phyloP scores from a whole-genome alignment of 345 rosid species.

The Salix dunnii region DNA sequence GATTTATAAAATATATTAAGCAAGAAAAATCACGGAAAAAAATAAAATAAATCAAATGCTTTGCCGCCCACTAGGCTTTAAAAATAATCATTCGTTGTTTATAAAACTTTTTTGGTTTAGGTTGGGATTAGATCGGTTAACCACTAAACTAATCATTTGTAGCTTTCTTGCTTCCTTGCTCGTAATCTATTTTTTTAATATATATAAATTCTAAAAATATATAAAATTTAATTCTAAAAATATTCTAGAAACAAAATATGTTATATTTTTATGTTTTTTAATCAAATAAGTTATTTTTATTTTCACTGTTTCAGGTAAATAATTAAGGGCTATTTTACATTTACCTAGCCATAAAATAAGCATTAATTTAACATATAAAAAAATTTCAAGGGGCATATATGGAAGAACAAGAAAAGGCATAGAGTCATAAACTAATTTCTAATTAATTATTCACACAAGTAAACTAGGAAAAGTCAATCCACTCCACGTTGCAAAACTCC shows the following conservation, averaged over 20 bases:
- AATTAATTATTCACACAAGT: not conserved
- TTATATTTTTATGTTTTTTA: too few species aligned
- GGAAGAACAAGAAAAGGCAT: not conserved
- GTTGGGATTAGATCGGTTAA: conserved; percentile 34
- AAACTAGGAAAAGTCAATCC: not conserved
- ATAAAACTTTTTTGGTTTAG: conserved; percentile 2
- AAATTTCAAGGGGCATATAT: not conserved
- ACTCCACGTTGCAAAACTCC: not conserved
- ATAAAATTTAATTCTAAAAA: too few species aligned
- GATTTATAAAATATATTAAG: not conserved
- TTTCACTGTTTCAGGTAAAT: too few species aligned
- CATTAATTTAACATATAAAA: too few species aligned
- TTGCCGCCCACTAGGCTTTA: not conserved
- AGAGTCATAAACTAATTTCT: not conserved
- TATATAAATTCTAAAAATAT: too few species aligned
- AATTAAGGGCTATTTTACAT: too few species aligned
- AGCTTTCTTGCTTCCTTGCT: conserved; percentile 13
- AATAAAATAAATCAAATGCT: not conserved
- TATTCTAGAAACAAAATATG: too few species aligned
- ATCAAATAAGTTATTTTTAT: too few species aligned
- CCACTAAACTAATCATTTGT: conserved; percentile 29
- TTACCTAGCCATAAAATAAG: too few species aligned
- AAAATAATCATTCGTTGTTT: not conserved
- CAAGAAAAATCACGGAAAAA: not conserved
- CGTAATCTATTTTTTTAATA: too few species aligned